Base-by-base conservation (phyloP, 2,329 filamentous ascomycete genomes). In the Cytospora mali region DNA sequence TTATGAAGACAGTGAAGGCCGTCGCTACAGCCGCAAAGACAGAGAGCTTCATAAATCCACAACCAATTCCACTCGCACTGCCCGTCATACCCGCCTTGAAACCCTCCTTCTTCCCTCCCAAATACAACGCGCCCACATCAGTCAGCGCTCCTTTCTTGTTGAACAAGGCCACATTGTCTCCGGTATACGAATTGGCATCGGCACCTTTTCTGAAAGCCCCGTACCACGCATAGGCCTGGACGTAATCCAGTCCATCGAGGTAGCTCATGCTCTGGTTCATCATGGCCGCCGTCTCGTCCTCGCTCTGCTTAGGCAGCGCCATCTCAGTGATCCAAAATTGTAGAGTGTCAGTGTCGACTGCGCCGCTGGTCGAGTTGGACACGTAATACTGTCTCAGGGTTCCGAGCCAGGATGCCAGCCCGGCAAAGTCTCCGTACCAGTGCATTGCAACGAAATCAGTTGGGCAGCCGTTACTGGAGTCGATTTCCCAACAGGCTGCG, bases 161-260 rank as follows among this genome's bases (percentile, higher is more conserved):
- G 33, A 79, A 74, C 2, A 79, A 64, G 0, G 75, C 73, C 0
- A 79, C 74, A 2, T 71, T 69, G 13, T 76, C 71, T 3, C 77
- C 77, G 0, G 76, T 77, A 73, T 75, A 79, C 49, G 77, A 71
- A 27, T 75, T 69, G 0, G 70, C 67, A 73, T 74, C 77, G 52
- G 77, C 72, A 28, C 74, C 69, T 0, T 71, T 67, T 1, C 77
- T 71, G 49, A 79, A 79, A 0, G 72, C 73, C 0, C 77, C 77
- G 59, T 77, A 79, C 77, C 77, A 79, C 0, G 77, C 75, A 55
- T 79, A 79, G 0, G 70, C 74, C 21, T 74, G 67, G 1, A 79
- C 72, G 23, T 73, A 71, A 13, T 74, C 70, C 0, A 70, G 66
- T 0, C 60, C 62, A 6, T 79, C 77, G 6, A 79, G 68, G 54